Conservation (phyloP, 2,329 filamentous ascomycete species). For the Hypoxylon rubiginosum region DNA sequence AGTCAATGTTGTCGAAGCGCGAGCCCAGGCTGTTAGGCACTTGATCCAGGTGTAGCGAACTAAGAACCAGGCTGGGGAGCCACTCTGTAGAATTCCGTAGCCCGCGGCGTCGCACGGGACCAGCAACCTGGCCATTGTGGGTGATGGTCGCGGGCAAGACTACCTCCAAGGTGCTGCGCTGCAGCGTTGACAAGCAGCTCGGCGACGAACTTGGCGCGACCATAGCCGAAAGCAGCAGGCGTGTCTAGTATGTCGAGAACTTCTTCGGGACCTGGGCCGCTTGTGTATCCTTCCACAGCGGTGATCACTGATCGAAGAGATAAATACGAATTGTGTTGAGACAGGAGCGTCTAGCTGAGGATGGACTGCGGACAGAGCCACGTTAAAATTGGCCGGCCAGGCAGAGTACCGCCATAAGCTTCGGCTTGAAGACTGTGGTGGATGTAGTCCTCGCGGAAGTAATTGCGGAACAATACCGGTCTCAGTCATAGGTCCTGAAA, state of each 20-base stretch:
- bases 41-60: constrained; percentile 53
- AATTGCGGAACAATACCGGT: not conserved
- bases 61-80: constrained; percentile 58
- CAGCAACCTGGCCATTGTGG: constrained; percentile 50
- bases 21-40: constrained; percentile 56
- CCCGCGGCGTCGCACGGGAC: constrained; percentile 41
- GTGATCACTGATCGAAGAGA: too few relatives aligned
- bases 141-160: constrained; percentile 33
- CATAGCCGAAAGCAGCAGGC: constrained; percentile 44
- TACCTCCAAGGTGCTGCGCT: constrained; percentile 25
- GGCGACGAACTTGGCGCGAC: constrained; percentile 47
- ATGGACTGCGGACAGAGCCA: constrained; percentile 27
- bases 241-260: constrained; percentile 29
- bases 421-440: not conserved
- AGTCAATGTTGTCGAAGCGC: constrained; percentile 55
- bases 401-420: not conserved
- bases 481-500: not conserved
- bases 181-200: constrained; percentile 46
- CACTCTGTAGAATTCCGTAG: constrained; percentile 59
- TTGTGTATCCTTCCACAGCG: constrained; percentile 24
- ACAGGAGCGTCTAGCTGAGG: constrained; percentile 38
- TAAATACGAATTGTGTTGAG: constrained; percentile 37
- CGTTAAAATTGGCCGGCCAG: not conserved
- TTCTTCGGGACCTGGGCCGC: constrained; percentile 33
- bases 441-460: too few relatives aligned